Conservation (phyloP, 805 yeast genomes). For the Nakazawaea anatomiae region DNA sequence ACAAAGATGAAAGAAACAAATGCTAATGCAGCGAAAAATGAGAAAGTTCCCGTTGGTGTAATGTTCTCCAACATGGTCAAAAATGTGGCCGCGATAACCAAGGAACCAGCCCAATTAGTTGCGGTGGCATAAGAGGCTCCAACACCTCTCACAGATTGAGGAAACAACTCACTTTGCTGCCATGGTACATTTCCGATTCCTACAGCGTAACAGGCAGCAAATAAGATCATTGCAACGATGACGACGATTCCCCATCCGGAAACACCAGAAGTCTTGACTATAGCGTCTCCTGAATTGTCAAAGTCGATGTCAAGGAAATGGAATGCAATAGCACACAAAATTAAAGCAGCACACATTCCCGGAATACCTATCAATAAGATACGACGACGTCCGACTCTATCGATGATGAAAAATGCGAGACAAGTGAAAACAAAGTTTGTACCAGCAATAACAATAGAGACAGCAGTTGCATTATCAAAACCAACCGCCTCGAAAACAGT, state of each 20-base stretch:
- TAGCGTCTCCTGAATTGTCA: slow-evolving; percentile 36
- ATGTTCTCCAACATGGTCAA: slow-evolving; percentile 90
- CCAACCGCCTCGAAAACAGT: slow-evolving; percentile 92
- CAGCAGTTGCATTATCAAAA: slow-evolving; percentile 86
- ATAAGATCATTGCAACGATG: slow-evolving; percentile 78
- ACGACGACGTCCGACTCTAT: slow-evolving; percentile 80
- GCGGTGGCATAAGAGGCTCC: slow-evolving; percentile 91
- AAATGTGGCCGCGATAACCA: slow-evolving; percentile 86
- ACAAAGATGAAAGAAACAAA: slow-evolving; percentile 66
- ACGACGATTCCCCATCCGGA: slow-evolving; percentile 86
- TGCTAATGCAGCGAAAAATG: slow-evolving; percentile 82
- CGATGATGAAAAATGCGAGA: slow-evolving; percentile 82
- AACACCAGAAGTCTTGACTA: slow-evolving; percentile 37
- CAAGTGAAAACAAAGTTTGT: slow-evolving; percentile 88
- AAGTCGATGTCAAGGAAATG: slow-evolving; percentile 71
- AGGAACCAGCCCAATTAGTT: slow-evolving; percentile 92
- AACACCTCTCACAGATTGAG: slow-evolving; percentile 87
- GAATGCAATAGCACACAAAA: slow-evolving; percentile 85
- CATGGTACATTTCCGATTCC: slow-evolving; percentile 98
- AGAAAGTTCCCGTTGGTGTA: slow-evolving; percentile 93
- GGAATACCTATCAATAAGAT: slow-evolving; percentile 79
- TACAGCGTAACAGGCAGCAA: slow-evolving; percentile 84
- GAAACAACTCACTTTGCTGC: slow-evolving; percentile 95
- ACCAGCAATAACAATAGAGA: slow-evolving; percentile 88
- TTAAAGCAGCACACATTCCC: slow-evolving; percentile 72